A percentile compares a stretch with the other conserved stretches of the same genome.
phyloP scores from a whole-genome alignment of 1,284 basidiomycete species.

The Rhodotorula sp. region DNA sequence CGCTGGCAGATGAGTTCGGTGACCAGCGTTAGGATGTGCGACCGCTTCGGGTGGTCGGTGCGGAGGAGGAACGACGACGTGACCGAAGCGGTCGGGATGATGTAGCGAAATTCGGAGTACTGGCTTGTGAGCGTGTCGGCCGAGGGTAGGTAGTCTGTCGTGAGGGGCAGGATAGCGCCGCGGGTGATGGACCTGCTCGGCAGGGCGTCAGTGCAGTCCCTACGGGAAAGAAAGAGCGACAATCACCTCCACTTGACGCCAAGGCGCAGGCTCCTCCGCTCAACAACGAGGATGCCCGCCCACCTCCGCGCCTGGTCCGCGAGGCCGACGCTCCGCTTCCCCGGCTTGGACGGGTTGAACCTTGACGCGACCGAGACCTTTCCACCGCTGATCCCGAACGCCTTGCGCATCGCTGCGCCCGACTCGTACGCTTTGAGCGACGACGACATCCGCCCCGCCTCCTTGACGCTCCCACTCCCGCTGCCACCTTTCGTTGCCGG shows the following conservation, averaged over 20 bases:
- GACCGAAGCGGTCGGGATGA: constrained; percentile 53
- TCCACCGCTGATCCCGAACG: constrained; percentile 14
- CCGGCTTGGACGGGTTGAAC: constrained; percentile 42
- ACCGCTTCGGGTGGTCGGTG: constrained; percentile 62
- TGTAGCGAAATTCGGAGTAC: constrained; percentile 69
- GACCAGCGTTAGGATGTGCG: constrained; percentile 63
- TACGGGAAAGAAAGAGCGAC: neutral
- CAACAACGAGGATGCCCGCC: constrained; percentile 44
- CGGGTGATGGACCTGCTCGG: constrained; percentile 47
- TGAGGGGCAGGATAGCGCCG: constrained; percentile 76
- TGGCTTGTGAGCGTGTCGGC: constrained; percentile 71
- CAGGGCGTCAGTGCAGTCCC: neutral
- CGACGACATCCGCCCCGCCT: constrained; percentile 17
- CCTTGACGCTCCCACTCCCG: neutral
- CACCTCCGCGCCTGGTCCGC: constrained; percentile 43
- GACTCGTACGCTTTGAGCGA: constrained; percentile 35
- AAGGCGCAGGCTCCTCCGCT: constrained; percentile 38
- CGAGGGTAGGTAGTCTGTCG: constrained; percentile 84
- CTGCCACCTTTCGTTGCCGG: neutral
- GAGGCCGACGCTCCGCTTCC: constrained; percentile 38
- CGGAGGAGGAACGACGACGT: constrained; percentile 63
- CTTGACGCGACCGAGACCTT: constrained; percentile 16
- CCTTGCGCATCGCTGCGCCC: constrained; percentile 16
- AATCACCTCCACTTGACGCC: constrained; percentile 81
- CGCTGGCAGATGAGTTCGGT: constrained; percentile 90